Percentiles rank a stretch among this genome's conserved stretches.
phyloP scores from a whole-genome alignment of 106 monocot genomes.

The Allium fistulosum region DNA sequence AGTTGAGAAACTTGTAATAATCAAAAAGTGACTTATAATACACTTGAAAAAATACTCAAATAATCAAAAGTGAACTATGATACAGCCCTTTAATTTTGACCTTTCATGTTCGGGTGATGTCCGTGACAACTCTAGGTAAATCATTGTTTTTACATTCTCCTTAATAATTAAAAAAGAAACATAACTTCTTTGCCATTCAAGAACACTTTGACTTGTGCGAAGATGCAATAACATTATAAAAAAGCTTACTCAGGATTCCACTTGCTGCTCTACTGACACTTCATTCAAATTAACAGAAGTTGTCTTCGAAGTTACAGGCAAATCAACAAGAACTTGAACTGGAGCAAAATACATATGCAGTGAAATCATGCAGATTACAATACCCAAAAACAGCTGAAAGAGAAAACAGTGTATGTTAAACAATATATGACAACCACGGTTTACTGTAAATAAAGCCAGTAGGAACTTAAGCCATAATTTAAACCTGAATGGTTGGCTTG shows the following conservation, averaged over 20 bases:
- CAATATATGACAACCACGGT: not conserved
- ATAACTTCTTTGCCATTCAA: not conserved
- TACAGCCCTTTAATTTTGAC: no score
- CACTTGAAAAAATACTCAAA: no score
- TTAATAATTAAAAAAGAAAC: not conserved
- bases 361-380: constrained; percentile 95
- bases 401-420: constrained; percentile 3
- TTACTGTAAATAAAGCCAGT: not conserved
- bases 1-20: no score
- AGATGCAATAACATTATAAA: constrained; percentile 3
- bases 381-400: constrained; percentile 87
- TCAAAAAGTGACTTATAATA: no score
- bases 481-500: constrained; percentile 8
- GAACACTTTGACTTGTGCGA: constrained; percentile 1
- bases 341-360: constrained; percentile 97
- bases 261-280: constrained; percentile 21
- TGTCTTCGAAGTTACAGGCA: constrained; percentile 41
- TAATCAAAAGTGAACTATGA: no score
- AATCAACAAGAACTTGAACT: constrained; percentile 60
- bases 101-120: no score
- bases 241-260: constrained; percentile 25
- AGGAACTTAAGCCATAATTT: not conserved
- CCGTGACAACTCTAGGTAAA: not conserved
- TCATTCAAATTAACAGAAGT: constrained; percentile 24
- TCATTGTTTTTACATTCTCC: not conserved